These are phyloP conservation scores for Xylaria multiplex DNA, from an alignment of 2,329 filamentous ascomycete species.

Conservation along the genomic window DNA sequence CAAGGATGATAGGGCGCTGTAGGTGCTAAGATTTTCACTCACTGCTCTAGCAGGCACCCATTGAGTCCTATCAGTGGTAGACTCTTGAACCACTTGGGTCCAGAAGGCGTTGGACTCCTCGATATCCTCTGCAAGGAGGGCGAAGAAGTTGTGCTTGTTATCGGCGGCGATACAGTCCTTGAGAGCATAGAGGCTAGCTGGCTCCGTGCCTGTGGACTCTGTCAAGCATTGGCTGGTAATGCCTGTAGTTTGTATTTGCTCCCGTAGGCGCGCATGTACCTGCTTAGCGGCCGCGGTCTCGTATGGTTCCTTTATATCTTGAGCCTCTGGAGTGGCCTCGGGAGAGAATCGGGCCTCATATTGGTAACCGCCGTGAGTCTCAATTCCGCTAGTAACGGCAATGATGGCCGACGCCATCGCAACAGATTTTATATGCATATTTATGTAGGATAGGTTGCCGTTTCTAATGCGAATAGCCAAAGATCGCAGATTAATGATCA, in stretches of 20 bases:
- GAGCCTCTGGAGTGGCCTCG: slow-evolving; percentile 22
- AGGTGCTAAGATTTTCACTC: neutral
- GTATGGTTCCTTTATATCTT: slow-evolving; percentile 28
- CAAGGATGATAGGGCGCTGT: neutral
- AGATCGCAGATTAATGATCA: neutral
- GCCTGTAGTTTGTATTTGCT: slow-evolving; percentile 24
- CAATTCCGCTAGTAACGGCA: slow-evolving; percentile 18
- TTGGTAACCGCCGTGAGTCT: slow-evolving; percentile 32
- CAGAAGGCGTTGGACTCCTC: slow-evolving; percentile 32
- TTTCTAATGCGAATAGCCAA: neutral
- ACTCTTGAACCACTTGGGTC: slow-evolving; percentile 27
- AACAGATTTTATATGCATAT: slow-evolving; percentile 26
- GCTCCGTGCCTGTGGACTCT: slow-evolving; percentile 6
- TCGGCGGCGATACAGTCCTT: slow-evolving; percentile 34
- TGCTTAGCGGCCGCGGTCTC: slow-evolving; percentile 27
- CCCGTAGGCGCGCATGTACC: slow-evolving; percentile 19
- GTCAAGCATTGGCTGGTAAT: slow-evolving; percentile 25
- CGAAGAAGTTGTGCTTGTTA: slow-evolving; percentile 31
- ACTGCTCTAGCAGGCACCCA: slow-evolving; percentile 35
- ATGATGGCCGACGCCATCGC: slow-evolving; percentile 17
- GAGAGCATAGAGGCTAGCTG: slow-evolving; percentile 31
- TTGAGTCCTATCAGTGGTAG: slow-evolving; percentile 28
- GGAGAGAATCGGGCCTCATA: slow-evolving; percentile 32
- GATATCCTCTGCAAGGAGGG: slow-evolving; percentile 32
- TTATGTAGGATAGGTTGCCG: neutral